These are phyloP conservation scores for Pestalotiopsis sp. DNA, from an alignment of 2,329 filamentous ascomycete species.

Conservation along the genomic window DNA sequence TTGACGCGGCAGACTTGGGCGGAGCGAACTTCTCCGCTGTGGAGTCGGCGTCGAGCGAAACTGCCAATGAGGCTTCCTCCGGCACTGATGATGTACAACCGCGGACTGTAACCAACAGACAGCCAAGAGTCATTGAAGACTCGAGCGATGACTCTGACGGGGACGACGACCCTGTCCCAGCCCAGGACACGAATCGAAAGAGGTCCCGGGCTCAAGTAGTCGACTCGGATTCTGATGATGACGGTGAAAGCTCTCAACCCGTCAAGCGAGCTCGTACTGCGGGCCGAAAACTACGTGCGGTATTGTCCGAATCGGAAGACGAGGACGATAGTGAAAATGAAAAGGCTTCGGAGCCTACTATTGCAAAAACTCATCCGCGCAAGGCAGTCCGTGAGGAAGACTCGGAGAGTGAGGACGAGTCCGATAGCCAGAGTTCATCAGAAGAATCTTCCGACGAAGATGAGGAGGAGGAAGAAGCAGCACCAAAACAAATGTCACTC, in stretches of 20 bases:
- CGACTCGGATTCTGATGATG: constrained; percentile 24
- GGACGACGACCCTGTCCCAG: constrained; percentile 13
- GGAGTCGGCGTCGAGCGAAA: constrained; percentile 20
- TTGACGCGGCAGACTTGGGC: not conserved
- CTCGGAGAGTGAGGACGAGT: constrained; percentile 16
- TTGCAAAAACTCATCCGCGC: not conserved
- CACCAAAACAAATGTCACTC: constrained; percentile 17
- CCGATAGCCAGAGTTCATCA: constrained; percentile 15
- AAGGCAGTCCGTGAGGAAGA: not conserved
- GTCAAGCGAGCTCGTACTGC: constrained; percentile 14
- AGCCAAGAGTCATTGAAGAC: constrained; percentile 2
- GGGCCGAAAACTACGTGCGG: constrained; percentile 18
- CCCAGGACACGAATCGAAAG: not conserved
- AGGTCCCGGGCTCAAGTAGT: not conserved
- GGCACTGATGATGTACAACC: not conserved
- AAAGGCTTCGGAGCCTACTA: not conserved
- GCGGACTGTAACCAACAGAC: not conserved
- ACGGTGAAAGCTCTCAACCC: constrained; percentile 16
- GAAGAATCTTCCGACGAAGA: constrained; percentile 17
- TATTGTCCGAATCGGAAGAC: constrained; percentile 23
- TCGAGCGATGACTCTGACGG: constrained; percentile 16
- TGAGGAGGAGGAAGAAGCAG: constrained; percentile 12
- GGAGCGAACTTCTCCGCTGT: constrained; percentile 20
- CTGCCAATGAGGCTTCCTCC: not conserved
- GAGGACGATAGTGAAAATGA: constrained; percentile 14